A percentile compares a stretch with the other conserved stretches of the same genome.
Evolutionary conservation across 2,329 filamentous ascomycete genomes (phyloP).

Genomic region (Trichophyton equinum): DNA sequence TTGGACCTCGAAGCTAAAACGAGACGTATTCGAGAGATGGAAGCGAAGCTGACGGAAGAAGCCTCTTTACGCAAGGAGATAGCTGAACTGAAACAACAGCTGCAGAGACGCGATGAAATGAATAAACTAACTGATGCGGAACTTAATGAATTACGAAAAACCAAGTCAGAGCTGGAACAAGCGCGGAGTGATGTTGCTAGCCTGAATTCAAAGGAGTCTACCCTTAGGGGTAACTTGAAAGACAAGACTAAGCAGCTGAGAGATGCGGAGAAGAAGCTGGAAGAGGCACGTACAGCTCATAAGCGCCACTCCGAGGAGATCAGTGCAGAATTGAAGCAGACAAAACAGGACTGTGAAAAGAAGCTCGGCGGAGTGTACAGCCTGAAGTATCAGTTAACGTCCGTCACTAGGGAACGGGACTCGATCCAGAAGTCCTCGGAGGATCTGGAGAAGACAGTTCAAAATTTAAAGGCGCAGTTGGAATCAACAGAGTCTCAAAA

Average conservation of each 20-base stretch:
- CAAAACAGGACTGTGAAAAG: conserved; percentile 25
- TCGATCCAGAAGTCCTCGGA: conserved; percentile 25
- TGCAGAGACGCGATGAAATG: background rate
- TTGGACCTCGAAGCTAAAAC: conserved; percentile 25
- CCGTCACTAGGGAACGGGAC: conserved; percentile 23
- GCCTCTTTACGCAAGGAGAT: background rate
- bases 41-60: background rate
- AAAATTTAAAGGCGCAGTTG: conserved; percentile 29
- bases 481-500: conserved; percentile 26
- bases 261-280: conserved; percentile 22
- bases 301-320: conserved; percentile 27
- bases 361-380: conserved; percentile 25
- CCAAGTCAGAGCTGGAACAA: conserved; percentile 13
- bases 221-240: conserved; percentile 21
- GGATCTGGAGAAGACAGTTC: conserved; percentile 24
- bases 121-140: conserved; percentile 8
- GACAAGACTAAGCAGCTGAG: conserved; percentile 26
- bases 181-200: conserved; percentile 3
- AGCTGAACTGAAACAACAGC: background rate
- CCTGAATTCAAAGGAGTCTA: background rate
- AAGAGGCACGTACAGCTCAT: conserved; percentile 22
- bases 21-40: conserved; percentile 13
- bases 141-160: conserved; percentile 15
- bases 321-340: conserved; percentile 25
- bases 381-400: conserved; percentile 24